phyloP scores from a whole-genome alignment of 139 green algal genomes.

The Pedinophyceae sp. region DNA sequence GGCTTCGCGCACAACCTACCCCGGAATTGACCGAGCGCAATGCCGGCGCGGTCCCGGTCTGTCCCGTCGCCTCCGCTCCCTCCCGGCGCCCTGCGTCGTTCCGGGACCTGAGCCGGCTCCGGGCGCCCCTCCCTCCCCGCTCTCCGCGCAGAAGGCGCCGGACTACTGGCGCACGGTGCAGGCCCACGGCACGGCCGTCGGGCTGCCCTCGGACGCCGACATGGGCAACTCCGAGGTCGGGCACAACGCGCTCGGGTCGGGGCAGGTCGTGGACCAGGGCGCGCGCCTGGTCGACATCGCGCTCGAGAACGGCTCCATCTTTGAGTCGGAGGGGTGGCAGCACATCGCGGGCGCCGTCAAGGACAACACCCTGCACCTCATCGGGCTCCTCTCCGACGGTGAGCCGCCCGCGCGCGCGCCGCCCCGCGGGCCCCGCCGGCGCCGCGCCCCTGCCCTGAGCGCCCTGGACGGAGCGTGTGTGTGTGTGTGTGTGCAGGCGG shows the following conservation, averaged over 20 bases:
- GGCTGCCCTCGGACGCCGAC: slow-evolving; percentile 76
- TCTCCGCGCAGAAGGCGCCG: slow-evolving; percentile 16
- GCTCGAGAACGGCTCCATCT: slow-evolving; percentile 61
- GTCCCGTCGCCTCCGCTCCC: no score
- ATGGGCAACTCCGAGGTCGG: slow-evolving; percentile 88
- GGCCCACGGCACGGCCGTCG: slow-evolving; percentile 81
- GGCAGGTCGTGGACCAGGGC: slow-evolving; percentile 84
- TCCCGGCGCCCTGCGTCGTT: no score
- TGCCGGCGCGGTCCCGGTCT: no score
- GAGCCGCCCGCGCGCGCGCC: no score
- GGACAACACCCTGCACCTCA: slow-evolving; percentile 82
- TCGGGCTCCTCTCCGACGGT: slow-evolving; percentile 84
- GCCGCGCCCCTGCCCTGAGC: no score
- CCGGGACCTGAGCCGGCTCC: no score
- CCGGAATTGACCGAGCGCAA: no score
- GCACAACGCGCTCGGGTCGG: slow-evolving; percentile 88
- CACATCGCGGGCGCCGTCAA: slow-evolving; percentile 54
- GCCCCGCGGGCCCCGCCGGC: no score
- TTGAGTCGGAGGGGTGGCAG: slow-evolving; percentile 63
- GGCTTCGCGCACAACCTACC: no score
- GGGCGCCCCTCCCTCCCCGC: no score
- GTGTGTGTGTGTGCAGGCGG: no score
- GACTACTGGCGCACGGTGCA: slow-evolving; percentile 44
- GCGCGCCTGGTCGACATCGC: slow-evolving; percentile 81
- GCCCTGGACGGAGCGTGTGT: no score